These are phyloP conservation scores for Blastocrithidia nonstop DNA, from an alignment of 208 protist genomes.

Conservation along the genomic window DNA sequence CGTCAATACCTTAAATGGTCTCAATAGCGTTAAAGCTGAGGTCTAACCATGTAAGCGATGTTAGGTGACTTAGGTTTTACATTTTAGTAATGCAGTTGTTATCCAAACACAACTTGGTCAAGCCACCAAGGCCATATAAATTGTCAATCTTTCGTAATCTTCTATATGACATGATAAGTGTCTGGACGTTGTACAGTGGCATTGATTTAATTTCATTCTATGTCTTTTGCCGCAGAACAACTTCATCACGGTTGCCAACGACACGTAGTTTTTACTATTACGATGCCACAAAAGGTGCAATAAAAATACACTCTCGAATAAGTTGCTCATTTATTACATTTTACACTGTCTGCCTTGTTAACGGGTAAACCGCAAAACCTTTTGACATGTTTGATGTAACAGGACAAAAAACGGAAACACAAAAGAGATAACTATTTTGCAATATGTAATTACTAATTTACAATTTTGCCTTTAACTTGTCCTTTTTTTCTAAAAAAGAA, in stretches of 20 bases:
- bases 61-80: conserved; percentile 80
- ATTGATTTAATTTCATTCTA: conserved; percentile 31
- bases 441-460: neutral
- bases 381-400: conserved; percentile 66
- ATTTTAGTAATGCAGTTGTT: conserved; percentile 91
- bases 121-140: conserved; percentile 50
- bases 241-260: conserved; percentile 51
- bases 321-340: conserved; percentile 65
- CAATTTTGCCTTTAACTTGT: neutral
- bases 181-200: conserved; percentile 33
- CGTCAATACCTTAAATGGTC: conserved; percentile 76
- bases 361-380: conserved; percentile 45
- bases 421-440: neutral
- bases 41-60: conserved; percentile 72
- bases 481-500: no score
- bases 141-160: conserved; percentile 83
- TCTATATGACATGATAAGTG: conserved; percentile 52
- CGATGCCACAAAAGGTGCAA: conserved; percentile 30
- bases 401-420: neutral
- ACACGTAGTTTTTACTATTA: conserved; percentile 68
- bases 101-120: conserved; percentile 89
- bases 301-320: conserved; percentile 62
- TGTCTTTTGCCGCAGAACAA: conserved; percentile 27
- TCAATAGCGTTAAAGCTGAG: conserved; percentile 91
- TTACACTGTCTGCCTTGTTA: conserved; percentile 49